Evolutionary conservation across 2,329 filamentous ascomycete species (phyloP), one percentile per base, ranked within the genome.

Genomic region (Aspergillus pseudonomiae): DNA sequence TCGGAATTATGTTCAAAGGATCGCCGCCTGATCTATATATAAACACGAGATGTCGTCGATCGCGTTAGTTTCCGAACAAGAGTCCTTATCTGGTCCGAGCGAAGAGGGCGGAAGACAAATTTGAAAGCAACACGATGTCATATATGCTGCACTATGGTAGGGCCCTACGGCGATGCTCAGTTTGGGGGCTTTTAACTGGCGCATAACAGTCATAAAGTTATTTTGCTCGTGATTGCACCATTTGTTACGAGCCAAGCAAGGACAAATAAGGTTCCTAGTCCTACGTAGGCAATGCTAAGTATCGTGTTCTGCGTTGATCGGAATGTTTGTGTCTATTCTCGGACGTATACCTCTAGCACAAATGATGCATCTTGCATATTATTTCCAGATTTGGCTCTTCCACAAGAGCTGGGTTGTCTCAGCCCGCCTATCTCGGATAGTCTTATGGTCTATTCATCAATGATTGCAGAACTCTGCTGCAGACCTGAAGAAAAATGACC

Each of bases 11-110:
- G 46, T 21, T 39, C 59, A 6, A 36, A 60, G 60, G 61, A 64
- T 64, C 59, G 62, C 61, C 63, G 21, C 54, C 57, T 57, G 28
- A 26, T 63, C 66, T 68, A 68, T 63, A 67, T 63, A 67, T 68
- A 65, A 67, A 68, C 59, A 68, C 66, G 66, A 67, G 65, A 61
- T 62, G 32, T 30, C 41, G 57, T 57, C 57, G 57, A 61, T 68
- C 62, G 34, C 11, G 62, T 62, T 60, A 63, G 53, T 50, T 43
- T 43, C 32, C 46, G 46, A 60, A 48, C 26, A 21, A 14, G 32
- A 58, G 7, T 6, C n/a, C 53, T 50, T 2, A 26, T 63, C 43
- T 48, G 24, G 21, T 54, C 32, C 34, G 16, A 59, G 45, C 24
- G 5, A 50, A 26, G 46, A 46, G 46, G 46, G 14, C 24, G 26